Percentiles rank a stretch among this genome's conserved stretches.
phyloP scores from a whole-genome alignment of 2,329 filamentous ascomycete genomes.

The Penicillium sp. region DNA sequence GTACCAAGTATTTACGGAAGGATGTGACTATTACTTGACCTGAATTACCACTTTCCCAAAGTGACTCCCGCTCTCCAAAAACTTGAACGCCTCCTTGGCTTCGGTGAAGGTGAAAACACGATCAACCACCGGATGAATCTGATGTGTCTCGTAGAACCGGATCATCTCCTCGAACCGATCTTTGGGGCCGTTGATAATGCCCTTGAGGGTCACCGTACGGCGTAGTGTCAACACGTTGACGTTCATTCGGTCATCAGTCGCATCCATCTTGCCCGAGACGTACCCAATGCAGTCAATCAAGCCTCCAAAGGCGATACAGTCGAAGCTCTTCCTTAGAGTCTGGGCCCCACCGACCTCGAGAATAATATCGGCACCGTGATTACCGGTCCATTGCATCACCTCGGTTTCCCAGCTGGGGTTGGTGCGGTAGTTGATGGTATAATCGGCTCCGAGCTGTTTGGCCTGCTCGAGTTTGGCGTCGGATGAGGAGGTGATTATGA shows the following conservation, averaged over 20 bases:
- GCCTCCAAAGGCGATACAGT: slow-evolving; percentile 44
- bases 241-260: slow-evolving; percentile 51
- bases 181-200: slow-evolving; percentile 59
- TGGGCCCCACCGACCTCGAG: slow-evolving; percentile 50
- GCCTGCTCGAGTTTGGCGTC: slow-evolving; percentile 49
- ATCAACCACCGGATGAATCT: slow-evolving; percentile 46
- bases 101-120: slow-evolving; percentile 52
- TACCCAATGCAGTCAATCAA: slow-evolving; percentile 47
- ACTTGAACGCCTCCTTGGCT: slow-evolving; percentile 50
- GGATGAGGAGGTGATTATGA: slow-evolving; percentile 50
- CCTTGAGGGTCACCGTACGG: slow-evolving; percentile 51
- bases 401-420: slow-evolving; percentile 45
- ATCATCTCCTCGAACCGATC: slow-evolving; percentile 46
- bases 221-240: slow-evolving; percentile 54
- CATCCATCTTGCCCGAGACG: slow-evolving; percentile 52
- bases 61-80: slow-evolving; percentile 50
- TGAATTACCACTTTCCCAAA: slow-evolving; percentile 54
- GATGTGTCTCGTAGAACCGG: slow-evolving; percentile 31
- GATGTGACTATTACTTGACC: slow-evolving; percentile 24
- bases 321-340: slow-evolving; percentile 48
- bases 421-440: slow-evolving; percentile 49
- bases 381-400: slow-evolving; percentile 42
- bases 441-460: slow-evolving; percentile 46
- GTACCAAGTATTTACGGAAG: not conserved
- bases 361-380: slow-evolving; percentile 48